Percentiles rank a stretch among this genome's conserved stretches.
These are phyloP conservation scores for Neurospora hispaniola DNA, from an alignment of 495 filamentous ascomycete genomes.

Conservation along the genomic window DNA sequence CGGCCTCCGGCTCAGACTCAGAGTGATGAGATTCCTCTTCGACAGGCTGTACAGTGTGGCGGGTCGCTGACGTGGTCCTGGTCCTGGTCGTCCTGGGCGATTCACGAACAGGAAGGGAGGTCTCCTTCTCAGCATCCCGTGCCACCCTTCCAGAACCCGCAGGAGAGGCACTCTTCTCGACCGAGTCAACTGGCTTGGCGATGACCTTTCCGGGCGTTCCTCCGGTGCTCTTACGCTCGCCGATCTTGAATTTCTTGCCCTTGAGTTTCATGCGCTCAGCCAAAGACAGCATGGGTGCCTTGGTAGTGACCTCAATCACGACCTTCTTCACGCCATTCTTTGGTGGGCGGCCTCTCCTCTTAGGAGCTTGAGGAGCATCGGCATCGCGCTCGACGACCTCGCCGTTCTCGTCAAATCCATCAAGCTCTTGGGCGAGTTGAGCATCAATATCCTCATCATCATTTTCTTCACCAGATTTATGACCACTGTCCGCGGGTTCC, in stretches of 20 bases:
- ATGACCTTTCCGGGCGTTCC: neutral
- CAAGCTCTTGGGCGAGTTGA: conserved; percentile 15
- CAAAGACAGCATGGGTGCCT: conserved; percentile 29
- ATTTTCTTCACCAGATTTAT: neutral
- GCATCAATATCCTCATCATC: conserved; percentile 13
- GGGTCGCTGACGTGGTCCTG: conserved; percentile 1
- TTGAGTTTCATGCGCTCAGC: conserved; percentile 33
- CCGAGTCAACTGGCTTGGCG: conserved; percentile 9
- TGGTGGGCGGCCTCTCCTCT: conserved; percentile 19
- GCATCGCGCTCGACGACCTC: conserved; percentile 9
- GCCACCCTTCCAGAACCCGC: neutral
- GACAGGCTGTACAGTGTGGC: conserved; percentile 1
- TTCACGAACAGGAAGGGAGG: conserved; percentile 1
- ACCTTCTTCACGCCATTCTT: conserved; percentile 2
- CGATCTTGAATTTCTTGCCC: conserved; percentile 36
- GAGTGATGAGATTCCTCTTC: neutral
- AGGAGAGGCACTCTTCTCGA: conserved; percentile 2
- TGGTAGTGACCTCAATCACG: conserved; percentile 3
- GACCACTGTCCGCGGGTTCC: neutral
- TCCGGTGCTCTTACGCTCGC: conserved; percentile 13
- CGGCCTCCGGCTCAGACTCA: neutral
- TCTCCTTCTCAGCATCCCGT: neutral
- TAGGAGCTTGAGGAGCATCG: conserved; percentile 3
- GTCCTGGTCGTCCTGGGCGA: neutral
- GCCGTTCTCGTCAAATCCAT: conserved; percentile 19